Evolutionary conservation across 139 green algal genomes (phyloP).

Genomic region (Nannochloris sp.): DNA sequence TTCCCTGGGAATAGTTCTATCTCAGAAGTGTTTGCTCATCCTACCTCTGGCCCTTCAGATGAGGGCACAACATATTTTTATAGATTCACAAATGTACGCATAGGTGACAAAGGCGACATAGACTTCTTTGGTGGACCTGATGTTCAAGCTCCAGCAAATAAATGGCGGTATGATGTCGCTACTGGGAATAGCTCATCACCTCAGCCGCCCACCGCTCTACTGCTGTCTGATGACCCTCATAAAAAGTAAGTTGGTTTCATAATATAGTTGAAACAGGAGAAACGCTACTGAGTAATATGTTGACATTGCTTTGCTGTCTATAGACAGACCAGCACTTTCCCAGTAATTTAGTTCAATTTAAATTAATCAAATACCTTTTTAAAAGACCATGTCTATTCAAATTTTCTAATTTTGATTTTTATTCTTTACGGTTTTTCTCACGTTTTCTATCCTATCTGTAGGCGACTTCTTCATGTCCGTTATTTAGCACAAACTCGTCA

Average conservation of each 20-base stretch:
- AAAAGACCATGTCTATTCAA: too few species aligned
- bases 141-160: neutral
- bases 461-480: neutral
- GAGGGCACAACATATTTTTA: neutral
- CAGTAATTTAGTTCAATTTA: too few species aligned
- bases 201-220: neutral
- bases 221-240: too few species aligned
- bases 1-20: neutral
- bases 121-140: conserved; percentile 1
- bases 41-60: neutral
- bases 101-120: neutral
- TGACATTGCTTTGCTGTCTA: too few species aligned
- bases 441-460: neutral
- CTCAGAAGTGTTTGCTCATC: conserved; percentile 4
- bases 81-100: conserved; percentile 10
- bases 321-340: too few species aligned
- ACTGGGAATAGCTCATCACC: neutral
- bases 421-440: neutral
- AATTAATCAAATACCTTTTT: too few species aligned
- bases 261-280: too few species aligned
- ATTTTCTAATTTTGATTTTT: neutral
- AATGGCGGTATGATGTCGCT: conserved; percentile 5
- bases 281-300: too few species aligned
- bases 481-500: neutral
- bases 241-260: too few species aligned